Conservation (phyloP, 495 filamentous ascomycete species). For the Penicillium canariense region DNA sequence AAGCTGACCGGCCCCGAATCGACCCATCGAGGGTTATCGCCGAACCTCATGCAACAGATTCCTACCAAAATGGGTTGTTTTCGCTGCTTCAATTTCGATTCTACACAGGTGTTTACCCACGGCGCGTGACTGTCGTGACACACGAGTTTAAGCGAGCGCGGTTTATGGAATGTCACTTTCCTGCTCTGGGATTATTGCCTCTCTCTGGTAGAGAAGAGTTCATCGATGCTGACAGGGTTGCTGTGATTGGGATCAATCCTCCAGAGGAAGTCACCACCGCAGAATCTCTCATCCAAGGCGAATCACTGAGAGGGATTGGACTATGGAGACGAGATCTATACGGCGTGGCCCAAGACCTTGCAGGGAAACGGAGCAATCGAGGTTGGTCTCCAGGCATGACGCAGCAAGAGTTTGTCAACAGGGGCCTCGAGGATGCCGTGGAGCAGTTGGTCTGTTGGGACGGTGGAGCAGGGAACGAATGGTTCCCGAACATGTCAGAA, state of each 20-base stretch:
- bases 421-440: conserved; percentile 31
- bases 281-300: conserved; percentile 41
- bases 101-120: conserved; percentile 35
- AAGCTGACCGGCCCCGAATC: conserved; percentile 1
- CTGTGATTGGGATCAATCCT: conserved; percentile 68
- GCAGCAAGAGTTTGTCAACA: conserved; percentile 22
- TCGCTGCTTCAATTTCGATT: conserved; percentile 59
- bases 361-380: conserved; percentile 34
- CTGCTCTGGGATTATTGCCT: conserved; percentile 54
- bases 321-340: conserved; percentile 47
- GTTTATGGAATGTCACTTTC: conserved; percentile 66
- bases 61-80: conserved; percentile 74
- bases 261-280: conserved; percentile 52
- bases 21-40: conserved; percentile 37
- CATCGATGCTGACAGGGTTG: conserved; percentile 37
- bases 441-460: conserved; percentile 39
- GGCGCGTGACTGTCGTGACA: conserved; percentile 63
- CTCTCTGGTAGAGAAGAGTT: not conserved
- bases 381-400: conserved; percentile 42
- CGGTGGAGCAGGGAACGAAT: conserved; percentile 35
- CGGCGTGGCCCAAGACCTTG: conserved; percentile 37
- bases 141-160: conserved; percentile 71
- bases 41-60: conserved; percentile 72
- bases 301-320: conserved; percentile 41
- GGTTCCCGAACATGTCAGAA: conserved; percentile 30